phyloP scores from a whole-genome alignment of 805 yeast species.

The Barnettozyma vustinii region DNA sequence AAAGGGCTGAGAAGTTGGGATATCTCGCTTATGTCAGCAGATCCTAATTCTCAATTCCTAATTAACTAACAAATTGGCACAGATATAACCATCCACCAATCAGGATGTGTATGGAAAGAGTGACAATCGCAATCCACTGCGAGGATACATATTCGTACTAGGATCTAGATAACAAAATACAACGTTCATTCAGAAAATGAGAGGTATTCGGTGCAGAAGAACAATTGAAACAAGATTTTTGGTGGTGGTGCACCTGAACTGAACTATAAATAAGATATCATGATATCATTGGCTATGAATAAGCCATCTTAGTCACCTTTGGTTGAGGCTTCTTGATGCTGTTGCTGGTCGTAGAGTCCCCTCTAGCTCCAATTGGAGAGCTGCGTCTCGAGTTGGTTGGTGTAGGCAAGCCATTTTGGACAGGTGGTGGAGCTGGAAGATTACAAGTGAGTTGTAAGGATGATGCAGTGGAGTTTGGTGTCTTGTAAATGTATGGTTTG shows the following conservation, averaged over 20 bases:
- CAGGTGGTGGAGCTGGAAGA: not conserved
- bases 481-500: constrained; percentile 4
- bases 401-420: not conserved
- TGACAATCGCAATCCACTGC: too few species aligned
- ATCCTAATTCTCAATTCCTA: not conserved
- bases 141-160: too few species aligned
- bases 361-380: not conserved
- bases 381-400: not conserved
- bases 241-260: not conserved
- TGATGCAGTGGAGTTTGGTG: constrained; percentile 9
- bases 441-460: constrained; percentile 1
- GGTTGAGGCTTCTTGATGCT: not conserved
- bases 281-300: not conserved
- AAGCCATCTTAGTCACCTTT: not conserved
- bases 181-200: too few species aligned
- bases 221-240: not conserved
- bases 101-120: too few species aligned
- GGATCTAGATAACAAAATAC: too few species aligned
- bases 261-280: not conserved
- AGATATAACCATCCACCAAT: too few species aligned
- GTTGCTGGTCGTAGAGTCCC: not conserved
- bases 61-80: not conserved
- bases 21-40: not conserved
- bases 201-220: not conserved
- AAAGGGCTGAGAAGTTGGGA: too few species aligned